phyloP scores from a whole-genome alignment of 2,329 filamentous ascomycete genomes.

The Apiospora marii region DNA sequence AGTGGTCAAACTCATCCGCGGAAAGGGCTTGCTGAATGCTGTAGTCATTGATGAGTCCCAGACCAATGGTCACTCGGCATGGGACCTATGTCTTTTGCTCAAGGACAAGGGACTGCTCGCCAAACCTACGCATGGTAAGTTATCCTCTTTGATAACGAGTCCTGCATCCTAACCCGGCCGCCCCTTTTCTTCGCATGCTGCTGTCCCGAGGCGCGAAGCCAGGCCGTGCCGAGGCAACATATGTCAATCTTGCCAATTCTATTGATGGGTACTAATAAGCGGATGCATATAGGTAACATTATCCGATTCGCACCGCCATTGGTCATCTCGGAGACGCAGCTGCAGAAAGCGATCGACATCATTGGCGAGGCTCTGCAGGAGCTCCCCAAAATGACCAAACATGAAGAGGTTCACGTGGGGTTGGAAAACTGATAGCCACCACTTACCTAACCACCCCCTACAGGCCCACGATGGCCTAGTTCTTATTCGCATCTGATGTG shows the following conservation, averaged over 20 bases:
- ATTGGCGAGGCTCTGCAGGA: constrained; percentile 85
- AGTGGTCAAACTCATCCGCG: constrained; percentile 82
- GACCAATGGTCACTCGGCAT: constrained; percentile 85
- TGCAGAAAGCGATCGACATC: constrained; percentile 78
- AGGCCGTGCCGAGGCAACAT: not conserved
- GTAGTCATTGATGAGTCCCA: constrained; percentile 93
- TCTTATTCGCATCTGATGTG: not conserved
- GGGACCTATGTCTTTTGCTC: constrained; percentile 95
- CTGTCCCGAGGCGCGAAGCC: not conserved
- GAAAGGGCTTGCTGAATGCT: constrained; percentile 94
- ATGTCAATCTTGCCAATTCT: not conserved
- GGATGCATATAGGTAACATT: constrained; percentile 72
- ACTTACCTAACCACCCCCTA: not conserved
- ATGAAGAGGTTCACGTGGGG: constrained; percentile 41
- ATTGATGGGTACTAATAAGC: not conserved
- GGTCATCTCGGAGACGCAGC: constrained; percentile 89
- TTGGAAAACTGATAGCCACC: constrained; percentile 14
- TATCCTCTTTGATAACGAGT: not conserved
- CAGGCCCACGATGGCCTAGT: not conserved
- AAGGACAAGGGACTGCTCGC: constrained; percentile 96
- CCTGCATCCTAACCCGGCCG: not conserved
- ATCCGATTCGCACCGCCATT: constrained; percentile 97
- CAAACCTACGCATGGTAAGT: constrained; percentile 85
- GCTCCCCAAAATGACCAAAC: constrained; percentile 70
- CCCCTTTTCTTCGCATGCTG: not conserved